Evolutionary conservation across 2,329 filamentous ascomycete species (phyloP).

Genomic region (Talaromyces sp.): DNA sequence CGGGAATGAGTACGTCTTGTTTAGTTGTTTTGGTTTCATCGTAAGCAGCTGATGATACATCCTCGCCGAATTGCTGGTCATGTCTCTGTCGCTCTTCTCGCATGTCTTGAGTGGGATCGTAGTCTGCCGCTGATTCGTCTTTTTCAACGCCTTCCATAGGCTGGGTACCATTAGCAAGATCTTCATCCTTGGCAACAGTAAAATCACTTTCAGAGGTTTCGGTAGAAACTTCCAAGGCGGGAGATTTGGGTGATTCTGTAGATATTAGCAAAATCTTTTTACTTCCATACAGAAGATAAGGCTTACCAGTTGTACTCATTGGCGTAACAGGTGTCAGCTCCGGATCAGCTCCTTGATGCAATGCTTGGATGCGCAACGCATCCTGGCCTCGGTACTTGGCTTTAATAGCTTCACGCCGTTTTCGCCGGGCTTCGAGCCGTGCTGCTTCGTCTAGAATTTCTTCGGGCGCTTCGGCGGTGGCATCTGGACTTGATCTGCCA

Average conservation of each 20-base stretch:
- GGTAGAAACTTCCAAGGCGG: conserved; percentile 48
- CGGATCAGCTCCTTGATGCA: conserved; percentile 62
- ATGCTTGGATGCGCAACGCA: conserved; percentile 70
- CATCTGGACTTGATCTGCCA: conserved; percentile 15
- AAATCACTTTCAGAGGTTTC: conserved; percentile 55
- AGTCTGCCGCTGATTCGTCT: conserved; percentile 88
- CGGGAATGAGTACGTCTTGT: conserved; percentile 53
- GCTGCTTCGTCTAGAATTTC: conserved; percentile 75
- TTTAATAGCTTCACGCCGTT: conserved; percentile 78
- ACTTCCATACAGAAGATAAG: background rate
- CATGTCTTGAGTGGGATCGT: conserved; percentile 87
- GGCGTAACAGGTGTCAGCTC: conserved; percentile 50
- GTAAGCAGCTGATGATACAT: conserved; percentile 56
- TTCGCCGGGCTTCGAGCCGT: conserved; percentile 80
- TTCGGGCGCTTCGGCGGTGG: conserved; percentile 43
- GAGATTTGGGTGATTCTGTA: conserved; percentile 22
- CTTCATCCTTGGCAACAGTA: conserved; percentile 64
- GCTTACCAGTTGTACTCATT: conserved; percentile 17
- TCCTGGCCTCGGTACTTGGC: conserved; percentile 73
- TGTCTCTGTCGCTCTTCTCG: conserved; percentile 74
- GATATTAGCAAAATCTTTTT: conserved; percentile 41
- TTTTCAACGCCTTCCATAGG: conserved; percentile 50
- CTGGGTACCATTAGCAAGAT: conserved; percentile 59
- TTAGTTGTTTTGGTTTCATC: conserved; percentile 57
- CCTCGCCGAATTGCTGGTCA: conserved; percentile 59